phyloP scores from a whole-genome alignment of 1,284 basidiomycete species.

The Xanthoconium separans region DNA sequence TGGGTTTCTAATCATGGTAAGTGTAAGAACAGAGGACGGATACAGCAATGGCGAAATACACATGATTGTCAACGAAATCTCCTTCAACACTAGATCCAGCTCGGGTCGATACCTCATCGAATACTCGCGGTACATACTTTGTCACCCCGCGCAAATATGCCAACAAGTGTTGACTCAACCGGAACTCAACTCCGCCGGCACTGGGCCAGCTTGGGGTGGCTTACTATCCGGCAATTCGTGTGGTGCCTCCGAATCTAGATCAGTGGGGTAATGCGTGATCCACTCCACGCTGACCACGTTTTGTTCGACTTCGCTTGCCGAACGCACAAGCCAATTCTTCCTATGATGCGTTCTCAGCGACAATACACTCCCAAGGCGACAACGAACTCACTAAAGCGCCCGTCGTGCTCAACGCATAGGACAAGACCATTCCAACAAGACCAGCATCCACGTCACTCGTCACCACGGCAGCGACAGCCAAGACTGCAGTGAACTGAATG shows the following conservation, averaged over 20 bases:
- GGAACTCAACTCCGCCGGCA: conserved; percentile 75
- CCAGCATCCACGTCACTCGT: conserved; percentile 83
- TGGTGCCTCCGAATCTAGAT: conserved; percentile 77
- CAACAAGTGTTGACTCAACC: conserved; percentile 38
- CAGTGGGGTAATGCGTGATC: conserved; percentile 66
- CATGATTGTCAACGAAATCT: conserved; percentile 69
- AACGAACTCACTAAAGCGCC: conserved; percentile 58
- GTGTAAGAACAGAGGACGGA: conserved; percentile 13
- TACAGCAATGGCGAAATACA: conserved; percentile 22
- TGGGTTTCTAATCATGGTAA: conserved; percentile 49
- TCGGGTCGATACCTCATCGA: conserved; percentile 83
- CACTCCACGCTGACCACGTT: conserved; percentile 90
- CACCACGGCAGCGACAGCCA: conserved; percentile 71
- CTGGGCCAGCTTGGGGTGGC: conserved; percentile 73
- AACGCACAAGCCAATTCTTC: conserved; percentile 88
- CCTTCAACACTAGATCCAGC: conserved; percentile 75
- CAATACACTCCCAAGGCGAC: neutral
- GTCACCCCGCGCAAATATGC: neutral
- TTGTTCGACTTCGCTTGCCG: conserved; percentile 89
- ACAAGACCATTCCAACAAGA: conserved; percentile 87
- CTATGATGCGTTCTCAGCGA: conserved; percentile 5
- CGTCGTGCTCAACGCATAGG: conserved; percentile 82
- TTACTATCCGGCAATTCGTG: conserved; percentile 66
- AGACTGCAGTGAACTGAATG: conserved; percentile 71
- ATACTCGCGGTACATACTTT: conserved; percentile 51